Base-by-base conservation (phyloP, 192 early-diverging fungal genomes). In the Coemansia sp. region DNA sequence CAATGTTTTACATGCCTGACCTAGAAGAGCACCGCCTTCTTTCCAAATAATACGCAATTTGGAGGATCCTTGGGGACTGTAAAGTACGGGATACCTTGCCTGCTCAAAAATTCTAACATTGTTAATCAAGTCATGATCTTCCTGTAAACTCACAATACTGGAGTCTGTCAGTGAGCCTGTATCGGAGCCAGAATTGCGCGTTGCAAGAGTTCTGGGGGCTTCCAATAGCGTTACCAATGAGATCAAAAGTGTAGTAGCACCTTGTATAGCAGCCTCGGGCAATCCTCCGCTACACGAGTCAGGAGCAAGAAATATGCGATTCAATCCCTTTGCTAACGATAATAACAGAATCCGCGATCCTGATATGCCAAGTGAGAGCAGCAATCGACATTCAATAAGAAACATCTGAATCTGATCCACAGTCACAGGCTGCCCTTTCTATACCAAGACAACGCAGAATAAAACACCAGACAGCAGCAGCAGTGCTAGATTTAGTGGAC, bases 321-420 rank as follows among this genome's bases (percentile, higher is more conserved):
- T 34, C 19, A 79, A 52, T 3, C 71, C 76, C 16, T 25, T 51
- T 9, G 67, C 64, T 1, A 79, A 30, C 4, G 71, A 58, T 14
- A 67, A 54, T 31, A 79, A 32, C 57, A 74, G 26, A 59, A 79
- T 62, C 21, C 64, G 60, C 18, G 68, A 62, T 16, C 77, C 77
- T 0, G 77, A 69, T 47, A 74, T 80, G 0, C 77, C 77, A 7
- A 74, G 54, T 2, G 71, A 74, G 22, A 80, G 14, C 23, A 74
- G 44, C 23, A 62, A 34, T 18, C 32, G 50, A 47, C 77, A 80
- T 59, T 80, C 71, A n/a, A 60, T 60, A 21, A 80, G 58, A 59
- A 73, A 74, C 49, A 74, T 67, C n/a, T 80, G 60, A 1, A 80
- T 22, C 30, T 71, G 71, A 23, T 65, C 53, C 12, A 65, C 34